These are phyloP conservation scores for Naganishia liquefaciens DNA, from an alignment of 1,284 basidiomycete genomes.

Conservation along the genomic window DNA sequence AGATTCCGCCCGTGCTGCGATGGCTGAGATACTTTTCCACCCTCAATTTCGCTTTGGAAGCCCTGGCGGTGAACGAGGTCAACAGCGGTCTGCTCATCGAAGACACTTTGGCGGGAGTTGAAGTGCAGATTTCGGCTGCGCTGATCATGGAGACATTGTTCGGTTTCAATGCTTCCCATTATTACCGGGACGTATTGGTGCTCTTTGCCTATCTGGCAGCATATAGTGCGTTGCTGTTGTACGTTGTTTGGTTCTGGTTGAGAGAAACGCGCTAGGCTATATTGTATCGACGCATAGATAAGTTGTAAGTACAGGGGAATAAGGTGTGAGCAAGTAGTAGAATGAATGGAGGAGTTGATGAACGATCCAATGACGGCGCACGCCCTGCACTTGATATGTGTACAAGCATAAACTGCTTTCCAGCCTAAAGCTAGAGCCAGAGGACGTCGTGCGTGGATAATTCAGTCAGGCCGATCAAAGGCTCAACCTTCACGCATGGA, in stretches of 20 bases:
- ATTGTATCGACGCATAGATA: not conserved
- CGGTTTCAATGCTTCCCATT: constrained; percentile 72
- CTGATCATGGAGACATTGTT: constrained; percentile 80
- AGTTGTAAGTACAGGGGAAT: too few species aligned
- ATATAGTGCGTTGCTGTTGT: constrained; percentile 68
- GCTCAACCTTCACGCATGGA: too few species aligned
- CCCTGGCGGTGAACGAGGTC: constrained; percentile 83
- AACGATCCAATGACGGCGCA: too few species aligned
- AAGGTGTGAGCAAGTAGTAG: too few species aligned
- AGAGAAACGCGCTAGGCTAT: constrained; percentile 28
- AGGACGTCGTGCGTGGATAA: too few species aligned
- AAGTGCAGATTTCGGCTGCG: constrained; percentile 71
- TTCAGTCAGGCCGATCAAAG: too few species aligned
- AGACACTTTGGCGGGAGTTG: constrained; percentile 76
- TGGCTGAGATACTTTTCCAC: constrained; percentile 72
- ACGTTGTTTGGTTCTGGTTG: constrained; percentile 48
- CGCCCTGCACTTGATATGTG: too few species aligned
- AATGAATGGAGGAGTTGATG: too few species aligned
- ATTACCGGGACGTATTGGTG: constrained; percentile 72
- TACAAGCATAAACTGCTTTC: too few species aligned
- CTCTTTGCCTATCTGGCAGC: constrained; percentile 79
- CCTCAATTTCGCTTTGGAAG: constrained; percentile 68
- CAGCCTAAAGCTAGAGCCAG: too few species aligned
- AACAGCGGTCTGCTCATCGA: constrained; percentile 76
- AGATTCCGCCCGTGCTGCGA: constrained; percentile 77